Conservation (phyloP, 1,139 yeast species). For the Scheffersomyces cryptocercus region DNA sequence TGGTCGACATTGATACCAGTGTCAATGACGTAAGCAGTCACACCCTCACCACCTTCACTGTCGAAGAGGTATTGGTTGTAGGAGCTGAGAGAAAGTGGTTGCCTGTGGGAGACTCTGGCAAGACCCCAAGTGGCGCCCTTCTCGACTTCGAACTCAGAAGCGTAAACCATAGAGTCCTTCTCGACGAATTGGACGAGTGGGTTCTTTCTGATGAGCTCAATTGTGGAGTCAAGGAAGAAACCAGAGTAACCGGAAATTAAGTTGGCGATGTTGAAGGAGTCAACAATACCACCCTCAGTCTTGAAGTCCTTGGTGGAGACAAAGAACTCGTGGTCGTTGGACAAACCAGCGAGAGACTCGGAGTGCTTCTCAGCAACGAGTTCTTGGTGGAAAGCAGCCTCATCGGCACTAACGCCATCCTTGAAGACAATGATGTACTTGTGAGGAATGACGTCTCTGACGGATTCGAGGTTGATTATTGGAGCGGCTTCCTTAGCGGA, state of each 20-base stretch:
- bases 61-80: slow-evolving; percentile 88
- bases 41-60: slow-evolving; percentile 86
- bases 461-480: slow-evolving; percentile 17
- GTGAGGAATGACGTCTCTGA: slow-evolving; percentile 61
- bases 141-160: slow-evolving; percentile 64
- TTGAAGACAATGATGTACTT: slow-evolving; percentile 78
- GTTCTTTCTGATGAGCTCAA: slow-evolving; percentile 68
- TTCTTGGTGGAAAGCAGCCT: slow-evolving; percentile 61
- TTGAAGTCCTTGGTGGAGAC: slow-evolving; percentile 32
- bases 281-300: slow-evolving; percentile 61
- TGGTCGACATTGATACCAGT: slow-evolving; percentile 87
- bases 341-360: slow-evolving; percentile 28
- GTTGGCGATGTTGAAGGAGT: slow-evolving; percentile 61
- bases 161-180: slow-evolving; percentile 72
- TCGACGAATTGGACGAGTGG: slow-evolving; percentile 81
- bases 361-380: slow-evolving; percentile 57
- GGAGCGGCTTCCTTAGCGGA: slow-evolving; percentile 11
- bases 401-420: slow-evolving; percentile 52
- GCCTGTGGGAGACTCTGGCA: slow-evolving; percentile 90
- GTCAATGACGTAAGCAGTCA: slow-evolving; percentile 88
- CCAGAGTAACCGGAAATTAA: slow-evolving; percentile 70
- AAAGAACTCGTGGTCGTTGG: slow-evolving; percentile 37
- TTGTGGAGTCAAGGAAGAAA: slow-evolving; percentile 66
- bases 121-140: slow-evolving; percentile 96
- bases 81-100: slow-evolving; percentile 69